Conservation (phyloP, 2,329 filamentous ascomycete genomes). For the Sporothrix humicola region DNA sequence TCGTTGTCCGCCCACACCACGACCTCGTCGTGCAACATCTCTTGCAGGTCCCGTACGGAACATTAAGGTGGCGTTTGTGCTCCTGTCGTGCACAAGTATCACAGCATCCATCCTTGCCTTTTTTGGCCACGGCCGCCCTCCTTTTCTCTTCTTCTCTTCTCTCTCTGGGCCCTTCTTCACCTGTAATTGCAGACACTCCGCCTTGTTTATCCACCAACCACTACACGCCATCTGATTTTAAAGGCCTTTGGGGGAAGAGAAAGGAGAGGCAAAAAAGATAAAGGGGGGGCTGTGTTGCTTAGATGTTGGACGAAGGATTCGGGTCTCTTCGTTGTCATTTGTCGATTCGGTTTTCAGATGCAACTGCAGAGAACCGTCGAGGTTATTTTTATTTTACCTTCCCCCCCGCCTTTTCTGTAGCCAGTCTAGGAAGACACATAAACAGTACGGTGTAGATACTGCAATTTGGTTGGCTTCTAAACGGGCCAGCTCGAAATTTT, state of each 20-base stretch:
- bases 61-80: slow-evolving; percentile 36
- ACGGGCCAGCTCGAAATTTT: slow-evolving; percentile 10
- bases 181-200: not conserved
- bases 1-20: slow-evolving; percentile 1
- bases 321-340: not conserved
- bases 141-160: not conserved
- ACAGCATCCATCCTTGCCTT: not conserved
- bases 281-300: slow-evolving; percentile 10
- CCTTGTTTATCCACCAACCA: slow-evolving; percentile 29
- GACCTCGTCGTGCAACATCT: not conserved
- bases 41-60: slow-evolving; percentile 33
- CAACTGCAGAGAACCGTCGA: not conserved
- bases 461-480: slow-evolving; percentile 23
- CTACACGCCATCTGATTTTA: slow-evolving; percentile 10
- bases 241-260: not conserved
- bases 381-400: not conserved
- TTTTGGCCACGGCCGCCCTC: not conserved
- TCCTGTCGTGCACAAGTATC: slow-evolving; percentile 29
- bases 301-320: slow-evolving; percentile 8
- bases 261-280: too few relatives aligned
- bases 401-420: too few relatives aligned
- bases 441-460: not conserved
- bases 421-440: too few relatives aligned
- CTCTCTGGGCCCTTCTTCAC: not conserved
- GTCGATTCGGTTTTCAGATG: not conserved